phyloP scores from a whole-genome alignment of 306 rosid genomes.

The Biancaea sappan region DNA sequence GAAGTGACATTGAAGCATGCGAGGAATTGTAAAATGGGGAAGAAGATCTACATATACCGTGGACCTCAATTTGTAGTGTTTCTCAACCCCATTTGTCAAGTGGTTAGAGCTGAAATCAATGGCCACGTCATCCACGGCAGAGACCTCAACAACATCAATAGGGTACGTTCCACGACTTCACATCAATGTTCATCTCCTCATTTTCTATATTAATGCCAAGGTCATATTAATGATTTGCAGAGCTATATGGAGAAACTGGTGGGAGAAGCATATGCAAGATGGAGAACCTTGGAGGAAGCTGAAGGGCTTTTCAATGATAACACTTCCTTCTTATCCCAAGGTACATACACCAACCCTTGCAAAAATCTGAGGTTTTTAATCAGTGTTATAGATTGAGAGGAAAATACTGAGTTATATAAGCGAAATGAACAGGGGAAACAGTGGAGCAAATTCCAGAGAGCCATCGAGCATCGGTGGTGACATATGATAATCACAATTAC shows the following conservation, averaged over 20 bases:
- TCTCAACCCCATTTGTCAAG: conserved; percentile 66
- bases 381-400: too few species aligned
- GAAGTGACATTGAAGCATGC: conserved; percentile 76
- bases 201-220: too few species aligned
- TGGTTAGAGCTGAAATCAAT: conserved; percentile 50
- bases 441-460: conserved; percentile 40
- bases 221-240: too few species aligned
- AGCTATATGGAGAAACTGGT: conserved; percentile 42
- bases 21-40: conserved; percentile 60
- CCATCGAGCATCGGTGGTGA: conserved; percentile 24
- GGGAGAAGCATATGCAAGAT: conserved; percentile 54
- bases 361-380: not conserved
- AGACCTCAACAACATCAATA: conserved; percentile 33
- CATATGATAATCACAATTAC: conserved; percentile 33
- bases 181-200: conserved; percentile 9
- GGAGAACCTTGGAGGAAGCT: conserved; percentile 59
- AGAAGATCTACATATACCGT: conserved; percentile 45
- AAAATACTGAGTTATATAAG: not conserved
- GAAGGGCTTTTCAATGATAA: conserved; percentile 50
- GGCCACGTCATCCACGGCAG: conserved; percentile 39
- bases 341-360: conserved; percentile 23
- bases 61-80: conserved; percentile 25
- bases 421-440: conserved; percentile 38
- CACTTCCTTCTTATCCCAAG: conserved; percentile 55
- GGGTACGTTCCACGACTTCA: conserved; percentile 33